phyloP scores from a whole-genome alignment of 306 rosid genomes.

The Nissolia schottii region DNA sequence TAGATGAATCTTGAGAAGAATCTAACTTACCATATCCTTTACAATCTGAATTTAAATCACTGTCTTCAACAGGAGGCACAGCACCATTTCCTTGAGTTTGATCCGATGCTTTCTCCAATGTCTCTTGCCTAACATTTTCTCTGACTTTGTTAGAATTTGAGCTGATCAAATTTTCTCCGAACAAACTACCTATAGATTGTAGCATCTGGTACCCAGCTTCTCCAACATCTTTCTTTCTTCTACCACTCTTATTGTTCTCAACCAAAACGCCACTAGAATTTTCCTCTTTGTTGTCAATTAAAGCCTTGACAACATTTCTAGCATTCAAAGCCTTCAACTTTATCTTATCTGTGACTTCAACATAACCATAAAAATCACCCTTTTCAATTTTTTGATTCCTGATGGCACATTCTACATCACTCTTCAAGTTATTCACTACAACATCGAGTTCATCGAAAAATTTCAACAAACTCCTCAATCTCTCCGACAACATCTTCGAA shows the following conservation, averaged over 20 bases:
- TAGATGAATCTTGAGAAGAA: slow-evolving; percentile 28
- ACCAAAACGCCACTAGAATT: slow-evolving; percentile 30
- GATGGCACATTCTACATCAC: slow-evolving; percentile 50
- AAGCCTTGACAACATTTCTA: slow-evolving; percentile 35
- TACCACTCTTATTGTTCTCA: slow-evolving; percentile 51
- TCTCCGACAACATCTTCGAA: slow-evolving; percentile 39
- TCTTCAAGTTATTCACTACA: slow-evolving; percentile 46
- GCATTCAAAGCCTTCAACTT: slow-evolving; percentile 44
- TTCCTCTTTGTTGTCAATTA: slow-evolving; percentile 43
- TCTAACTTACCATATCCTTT: slow-evolving; percentile 26
- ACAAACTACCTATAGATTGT: slow-evolving; percentile 51
- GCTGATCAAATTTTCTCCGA: slow-evolving; percentile 48
- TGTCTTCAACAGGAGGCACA: slow-evolving; percentile 28
- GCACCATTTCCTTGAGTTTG: slow-evolving; percentile 27
- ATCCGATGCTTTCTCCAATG: slow-evolving; percentile 26
- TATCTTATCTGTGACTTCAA: slow-evolving; percentile 41
- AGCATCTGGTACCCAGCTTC: slow-evolving; percentile 54
- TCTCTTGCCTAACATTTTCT: slow-evolving; percentile 43
- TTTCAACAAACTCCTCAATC: slow-evolving; percentile 44
- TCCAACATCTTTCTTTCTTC: slow-evolving; percentile 57
- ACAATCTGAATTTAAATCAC: slow-evolving; percentile 24
- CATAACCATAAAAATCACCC: slow-evolving; percentile 58
- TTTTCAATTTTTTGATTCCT: slow-evolving; percentile 48
- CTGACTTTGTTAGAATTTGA: slow-evolving; percentile 44
- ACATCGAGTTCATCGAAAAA: slow-evolving; percentile 52